A percentile compares a stretch with the other conserved stretches of the same genome.
Conservation (phyloP, 192 early-diverging fungal species). For the Umbelopsis isabellina region DNA sequence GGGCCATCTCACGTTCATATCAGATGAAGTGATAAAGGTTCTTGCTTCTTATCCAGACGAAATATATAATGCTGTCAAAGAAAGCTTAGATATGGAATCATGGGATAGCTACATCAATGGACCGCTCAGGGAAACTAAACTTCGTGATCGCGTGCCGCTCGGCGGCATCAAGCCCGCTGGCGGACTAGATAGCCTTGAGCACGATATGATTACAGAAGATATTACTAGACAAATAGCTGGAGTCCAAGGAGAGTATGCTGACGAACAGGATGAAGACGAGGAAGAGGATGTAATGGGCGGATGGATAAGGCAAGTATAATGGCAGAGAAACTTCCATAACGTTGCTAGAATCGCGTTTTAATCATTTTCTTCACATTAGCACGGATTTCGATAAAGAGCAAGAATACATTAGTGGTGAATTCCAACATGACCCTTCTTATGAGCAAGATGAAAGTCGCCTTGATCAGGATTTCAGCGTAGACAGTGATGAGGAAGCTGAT, state of each 20-base stretch:
- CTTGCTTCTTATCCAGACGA: conserved; percentile 66
- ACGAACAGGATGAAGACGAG: conserved; percentile 21
- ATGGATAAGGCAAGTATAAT: conserved; percentile 32
- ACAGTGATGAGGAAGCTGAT: conserved; percentile 17
- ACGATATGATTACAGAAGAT: conserved; percentile 28
- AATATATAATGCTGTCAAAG: conserved; percentile 39
- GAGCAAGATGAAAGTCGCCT: not conserved
- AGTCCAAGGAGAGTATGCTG: not conserved
- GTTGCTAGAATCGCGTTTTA: not conserved
- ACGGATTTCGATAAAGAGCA: conserved; percentile 19
- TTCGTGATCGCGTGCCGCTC: conserved; percentile 43
- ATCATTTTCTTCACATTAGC: not conserved
- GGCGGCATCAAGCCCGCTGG: conserved; percentile 58
- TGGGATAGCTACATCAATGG: conserved; percentile 57
- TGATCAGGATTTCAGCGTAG: conserved; percentile 12
- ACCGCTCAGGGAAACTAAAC: conserved; percentile 22
- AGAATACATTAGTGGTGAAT: conserved; percentile 22
- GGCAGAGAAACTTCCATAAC: not conserved
- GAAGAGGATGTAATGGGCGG: conserved; percentile 32
- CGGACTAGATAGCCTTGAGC: conserved; percentile 24
- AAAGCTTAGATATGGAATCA: conserved; percentile 50
- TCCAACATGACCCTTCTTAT: not conserved
- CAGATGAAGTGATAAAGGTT: conserved; percentile 92
- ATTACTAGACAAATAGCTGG: conserved; percentile 22
- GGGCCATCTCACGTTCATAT: conserved; percentile 96